Evolutionary conservation across 78 protist species (phyloP).

Genomic region (Protostelium mycophagum): DNA sequence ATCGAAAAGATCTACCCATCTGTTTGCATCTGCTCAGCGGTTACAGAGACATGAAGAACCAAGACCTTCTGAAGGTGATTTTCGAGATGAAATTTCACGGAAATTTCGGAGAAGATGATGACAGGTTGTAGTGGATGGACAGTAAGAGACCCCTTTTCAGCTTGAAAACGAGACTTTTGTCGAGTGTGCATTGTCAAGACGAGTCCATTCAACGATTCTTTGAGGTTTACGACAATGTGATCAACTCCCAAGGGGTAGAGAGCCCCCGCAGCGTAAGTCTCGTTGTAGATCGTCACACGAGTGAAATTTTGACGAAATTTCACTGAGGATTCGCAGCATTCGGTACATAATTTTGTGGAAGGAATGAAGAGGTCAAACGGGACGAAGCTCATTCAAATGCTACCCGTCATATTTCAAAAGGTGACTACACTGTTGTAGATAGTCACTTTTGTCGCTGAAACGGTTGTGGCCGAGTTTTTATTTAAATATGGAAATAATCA

Average conservation of each 20-base stretch:
- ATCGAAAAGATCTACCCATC: neutral
- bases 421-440: too few species aligned
- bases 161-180: constrained; percentile 27
- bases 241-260: neutral
- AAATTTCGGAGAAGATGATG: neutral
- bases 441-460: too few species aligned
- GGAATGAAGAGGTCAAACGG: neutral
- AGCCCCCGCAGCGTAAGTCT: neutral
- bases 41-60: neutral
- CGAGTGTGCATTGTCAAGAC: constrained; percentile 47
- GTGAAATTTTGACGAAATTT: neutral
- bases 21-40: neutral
- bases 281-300: neutral
- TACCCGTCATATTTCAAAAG: neutral
- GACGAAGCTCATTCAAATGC: neutral
- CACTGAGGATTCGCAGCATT: too few species aligned
- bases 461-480: too few species aligned
- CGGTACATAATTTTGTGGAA: too few species aligned
- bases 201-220: neutral
- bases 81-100: neutral
- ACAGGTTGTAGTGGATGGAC: constrained; percentile 35
- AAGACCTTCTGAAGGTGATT: neutral
- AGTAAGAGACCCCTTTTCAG: constrained; percentile 37
- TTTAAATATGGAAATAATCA: neutral
- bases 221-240: neutral